Evolutionary conservation across 2,329 filamentous ascomycete genomes (phyloP).

Genomic region (Xylaria sp.): DNA sequence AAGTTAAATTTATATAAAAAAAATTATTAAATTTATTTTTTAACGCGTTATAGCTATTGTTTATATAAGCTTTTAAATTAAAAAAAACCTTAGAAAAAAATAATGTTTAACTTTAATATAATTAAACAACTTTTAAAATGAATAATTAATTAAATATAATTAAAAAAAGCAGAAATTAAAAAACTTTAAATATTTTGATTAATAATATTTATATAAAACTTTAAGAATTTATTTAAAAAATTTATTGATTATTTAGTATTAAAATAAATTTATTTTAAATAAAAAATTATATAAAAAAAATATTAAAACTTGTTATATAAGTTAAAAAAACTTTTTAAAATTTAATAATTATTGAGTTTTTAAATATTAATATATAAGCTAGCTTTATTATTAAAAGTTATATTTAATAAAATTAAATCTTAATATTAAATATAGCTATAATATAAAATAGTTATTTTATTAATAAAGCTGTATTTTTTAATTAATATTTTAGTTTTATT

Average conservation of each 20-base stretch:
- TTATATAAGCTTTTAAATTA: no score
- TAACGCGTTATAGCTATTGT: no score
- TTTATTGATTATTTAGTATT: background rate
- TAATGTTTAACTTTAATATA: no score
- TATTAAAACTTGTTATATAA: background rate
- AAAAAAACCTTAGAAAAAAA: no score
- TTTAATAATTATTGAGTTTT: background rate
- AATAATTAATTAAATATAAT: no score
- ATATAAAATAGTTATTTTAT: background rate
- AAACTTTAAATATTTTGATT: background rate
- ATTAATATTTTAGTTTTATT: background rate
- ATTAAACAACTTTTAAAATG: no score
- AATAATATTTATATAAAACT: background rate
- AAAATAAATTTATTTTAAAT: background rate
- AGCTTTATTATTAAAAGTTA: background rate
- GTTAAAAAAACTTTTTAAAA: background rate
- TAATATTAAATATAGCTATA: background rate
- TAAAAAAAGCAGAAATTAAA: no score
- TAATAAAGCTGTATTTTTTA: background rate
- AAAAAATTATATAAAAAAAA: background rate
- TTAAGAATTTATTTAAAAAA: background rate
- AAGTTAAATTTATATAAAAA: background rate
- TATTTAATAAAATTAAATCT: background rate
- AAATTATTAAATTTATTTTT: background rate
- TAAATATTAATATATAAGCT: background rate